These are phyloP conservation scores for Lentinula edodes DNA, from an alignment of 768 basidiomycete species.

Conservation along the genomic window DNA sequence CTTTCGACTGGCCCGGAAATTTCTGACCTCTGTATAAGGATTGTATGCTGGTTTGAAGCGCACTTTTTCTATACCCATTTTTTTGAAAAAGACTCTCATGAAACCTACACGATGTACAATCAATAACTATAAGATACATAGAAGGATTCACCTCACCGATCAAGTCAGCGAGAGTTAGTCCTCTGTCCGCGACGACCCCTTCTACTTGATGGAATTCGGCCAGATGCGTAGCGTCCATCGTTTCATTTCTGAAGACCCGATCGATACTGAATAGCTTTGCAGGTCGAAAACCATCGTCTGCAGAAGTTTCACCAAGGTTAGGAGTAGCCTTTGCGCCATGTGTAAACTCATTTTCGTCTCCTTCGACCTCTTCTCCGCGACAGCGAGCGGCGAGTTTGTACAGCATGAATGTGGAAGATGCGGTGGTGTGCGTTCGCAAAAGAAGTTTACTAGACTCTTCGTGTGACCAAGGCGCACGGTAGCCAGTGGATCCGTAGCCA, in stretches of 20 bases:
- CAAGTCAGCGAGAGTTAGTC: slow-evolving; percentile 88
- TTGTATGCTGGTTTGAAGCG: slow-evolving; percentile 99
- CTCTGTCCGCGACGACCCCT: slow-evolving; percentile 94
- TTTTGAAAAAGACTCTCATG: slow-evolving; percentile 97
- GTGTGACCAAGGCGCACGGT: slow-evolving; percentile 92
- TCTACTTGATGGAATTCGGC: slow-evolving; percentile 99
- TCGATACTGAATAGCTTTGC: slow-evolving; percentile 97
- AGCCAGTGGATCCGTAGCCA: slow-evolving; percentile 90
- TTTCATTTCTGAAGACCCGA: slow-evolving; percentile 97
- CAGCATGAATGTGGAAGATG: slow-evolving; percentile 90
- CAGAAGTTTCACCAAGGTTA: slow-evolving; percentile 15
- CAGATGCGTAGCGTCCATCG: slow-evolving; percentile 96
- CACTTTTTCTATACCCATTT: slow-evolving; percentile 93
- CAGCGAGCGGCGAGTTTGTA: slow-evolving; percentile 87
- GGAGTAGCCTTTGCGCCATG: slow-evolving; percentile 29
- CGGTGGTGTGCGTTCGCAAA: slow-evolving; percentile 94
- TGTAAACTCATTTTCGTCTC: slow-evolving; percentile 35
- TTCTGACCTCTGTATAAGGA: slow-evolving; percentile 88
- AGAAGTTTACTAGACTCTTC: slow-evolving; percentile 91
- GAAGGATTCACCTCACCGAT: slow-evolving; percentile 57
- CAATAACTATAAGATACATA: not conserved
- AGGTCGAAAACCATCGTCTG: slow-evolving; percentile 77
- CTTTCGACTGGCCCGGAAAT: no score
- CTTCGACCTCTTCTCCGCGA: slow-evolving; percentile 49
- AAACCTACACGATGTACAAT: slow-evolving; percentile 55